Base-by-base conservation (phyloP, 179 eudicot species). In the Vitellaria paradoxa region DNA sequence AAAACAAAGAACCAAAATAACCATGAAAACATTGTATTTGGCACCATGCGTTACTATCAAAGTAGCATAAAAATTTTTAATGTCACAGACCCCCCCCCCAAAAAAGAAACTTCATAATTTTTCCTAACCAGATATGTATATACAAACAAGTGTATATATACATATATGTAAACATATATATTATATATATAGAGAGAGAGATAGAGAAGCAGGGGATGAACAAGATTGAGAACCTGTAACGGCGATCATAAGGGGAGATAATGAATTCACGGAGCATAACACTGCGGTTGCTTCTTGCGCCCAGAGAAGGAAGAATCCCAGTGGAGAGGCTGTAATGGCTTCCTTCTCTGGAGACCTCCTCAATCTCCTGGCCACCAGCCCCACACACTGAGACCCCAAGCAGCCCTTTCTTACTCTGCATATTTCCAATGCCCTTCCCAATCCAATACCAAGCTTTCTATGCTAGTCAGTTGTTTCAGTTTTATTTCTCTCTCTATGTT, bases 231-330 rank as follows among this genome's bases (percentile, higher is more conserved):
- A 53, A 95, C 99, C 97, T 88, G 90, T 91, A 93, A 12, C 91
- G 93, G 62, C 80, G 96, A 65, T 93, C 97, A 67, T 87, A 88
- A 45, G 98, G 98, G 4, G 91, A 88, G 24, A 93, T 66, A 18
- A 85, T 82, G 76, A 73, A 93, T 47, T 80, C 37, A n/a, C 85
- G 78, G 57, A 93, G 94, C 62, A 84, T 79, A 76, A 91, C 90
- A 2, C 83, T 76, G 23, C 92, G 87, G 76, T 90, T 86, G 65
- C 99, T 96, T 50, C 96, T 76, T 0, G 90, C 93, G n/a, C 97
- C 98, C 18, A 95, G 90, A 26, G 99, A 87, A 1, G 99, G 98
- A 3, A 93, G 84, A 80, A 95, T 84, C 45, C 88, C 93, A 64
- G 90, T 91, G 7, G 97, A 80, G 1, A 93, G 85, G 65, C 94